Evolutionary conservation across 2,329 filamentous ascomycete species (phyloP), one percentile per base, ranked within the genome.

Genomic region (Ascochyta clinopodiicola): DNA sequence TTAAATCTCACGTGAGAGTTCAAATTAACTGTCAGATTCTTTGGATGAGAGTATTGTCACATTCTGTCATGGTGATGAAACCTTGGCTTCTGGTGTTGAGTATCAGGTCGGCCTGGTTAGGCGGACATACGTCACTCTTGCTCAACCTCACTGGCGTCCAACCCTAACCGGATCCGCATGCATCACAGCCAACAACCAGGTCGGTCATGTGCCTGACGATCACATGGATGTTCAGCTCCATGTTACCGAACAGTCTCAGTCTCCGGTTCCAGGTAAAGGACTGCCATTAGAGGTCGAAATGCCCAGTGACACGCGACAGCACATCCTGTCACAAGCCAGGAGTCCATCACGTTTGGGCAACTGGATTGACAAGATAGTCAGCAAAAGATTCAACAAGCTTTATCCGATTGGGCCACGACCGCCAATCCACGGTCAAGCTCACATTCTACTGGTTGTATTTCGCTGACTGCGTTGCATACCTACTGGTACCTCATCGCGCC

Each of bases 391-490:
- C 22, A 56, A 60, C 53, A 32, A 57, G 49, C 31, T 44, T 21
- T 0, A 34, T 37, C 53, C 62, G 56, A 68, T 67, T 68, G 65
- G 65, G 34, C 36, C 31, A 39, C 32, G 25, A 31, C 56, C n/a
- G 42, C 58, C 43, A 54, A 57, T 46, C 31, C 42, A 39, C 29
- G 17, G 47, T 55, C 37, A 37, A 37, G 48, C 54, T 42, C 44
- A 44, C 46, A 38, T 37, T 51, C 43, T 32, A 43, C 58, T 62
- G 63, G 61, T 61, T 34, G 45, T 31, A 42, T 44, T 38, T 44
- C 52, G 39, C 47, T 42, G 31, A 42, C 12, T 31, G 12, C 9
- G 29, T 31, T 31, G 35, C 15, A 38, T 53, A 54, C 38, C 47
- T 35, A 34, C 44, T 44, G 51, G 34, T 55, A 49, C 45, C 45